Percentiles rank a stretch among this genome's conserved stretches.
Evolutionary conservation across 257 asterid species (phyloP).

Genomic region (Gentiana straminea): DNA sequence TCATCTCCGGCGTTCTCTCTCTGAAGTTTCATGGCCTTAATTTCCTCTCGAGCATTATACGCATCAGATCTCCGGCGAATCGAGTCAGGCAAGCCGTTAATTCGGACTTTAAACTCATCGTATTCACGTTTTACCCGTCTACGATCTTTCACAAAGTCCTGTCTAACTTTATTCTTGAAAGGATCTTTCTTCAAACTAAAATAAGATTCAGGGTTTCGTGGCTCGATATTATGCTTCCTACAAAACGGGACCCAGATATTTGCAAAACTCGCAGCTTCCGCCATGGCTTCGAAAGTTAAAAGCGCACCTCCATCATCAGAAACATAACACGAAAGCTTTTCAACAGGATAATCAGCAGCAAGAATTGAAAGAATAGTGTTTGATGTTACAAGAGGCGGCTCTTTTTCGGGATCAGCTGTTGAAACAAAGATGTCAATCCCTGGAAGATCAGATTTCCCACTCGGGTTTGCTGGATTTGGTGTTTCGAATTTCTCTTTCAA

Average conservation of each 20-base stretch:
- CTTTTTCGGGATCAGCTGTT: conserved; percentile 91
- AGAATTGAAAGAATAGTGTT: conserved; percentile 86
- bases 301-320: conserved; percentile 93
- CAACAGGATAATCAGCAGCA: conserved; percentile 77
- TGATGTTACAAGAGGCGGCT: conserved; percentile 83
- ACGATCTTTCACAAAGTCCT: conserved; percentile 80
- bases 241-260: conserved; percentile 88
- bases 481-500: conserved; percentile 73
- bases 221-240: conserved; percentile 65
- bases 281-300: conserved; percentile 89
- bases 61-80: conserved; percentile 91
- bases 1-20: conserved; percentile 61
- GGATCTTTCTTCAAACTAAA: conserved; percentile 75
- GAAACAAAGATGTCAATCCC: conserved; percentile 75
- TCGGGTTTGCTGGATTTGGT: conserved; percentile 49
- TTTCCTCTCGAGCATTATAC: conserved; percentile 78
- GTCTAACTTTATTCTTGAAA: conserved; percentile 64
- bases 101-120: conserved; percentile 84
- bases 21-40: conserved; percentile 64
- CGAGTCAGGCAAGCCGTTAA: conserved; percentile 76
- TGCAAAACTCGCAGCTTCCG: conserved; percentile 91
- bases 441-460: conserved; percentile 82
- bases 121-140: conserved; percentile 82
- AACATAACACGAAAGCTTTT: conserved; percentile 82
- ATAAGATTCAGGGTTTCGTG: conserved; percentile 78